Base-by-base conservation (phyloP, 1,139 yeast species). In the Zygotorulaspora mrakii region DNA sequence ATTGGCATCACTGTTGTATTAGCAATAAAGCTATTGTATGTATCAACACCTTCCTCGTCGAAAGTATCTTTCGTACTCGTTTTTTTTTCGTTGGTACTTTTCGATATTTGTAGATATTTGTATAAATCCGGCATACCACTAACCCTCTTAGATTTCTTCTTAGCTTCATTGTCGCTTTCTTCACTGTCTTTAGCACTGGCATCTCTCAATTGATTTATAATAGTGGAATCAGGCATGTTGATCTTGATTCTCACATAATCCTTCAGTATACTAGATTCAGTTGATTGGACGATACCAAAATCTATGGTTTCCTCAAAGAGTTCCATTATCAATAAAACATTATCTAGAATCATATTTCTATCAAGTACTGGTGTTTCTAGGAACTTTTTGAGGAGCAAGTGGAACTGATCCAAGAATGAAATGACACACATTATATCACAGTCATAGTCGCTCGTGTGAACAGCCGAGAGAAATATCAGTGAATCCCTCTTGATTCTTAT, bases 221-320 rank as follows among this genome's bases (percentile, higher is more conserved):
- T 20, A 6, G 17, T 25, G 9, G 31, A 42, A 10, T 39, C 35
- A 7, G 60, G 60, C 12, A 49, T 38, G 29, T 51, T 54, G 13
- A 53, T 53, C 42, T 60, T 57, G 4, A 65, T 52, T 43, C 70
- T 77, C 50, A 82, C 79, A 51, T 81, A 83, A 59, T 83, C 89
- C 57, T 76, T 77, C 48, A 82, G 66, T 16, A 82, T 77, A 57
- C 77, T 79, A 18, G 82, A 76, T 48, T 83, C 89, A 1, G 89
- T 82, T 34, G 82, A 68, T 59, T 83, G 94, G 0, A 87, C 82
- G 2, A 79, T 65, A 0, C 91, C 89, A 59, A 62, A 82, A 59
- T 82, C 89, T 70, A 79, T 66, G 65, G 79, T 74, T 59, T 82
- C 91, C 57, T 82, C 91, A 39, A 82, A 68, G 36, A 82, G 63